Base-by-base conservation (phyloP, 768 basidiomycete genomes). In the Lactarius deliciosus region DNA sequence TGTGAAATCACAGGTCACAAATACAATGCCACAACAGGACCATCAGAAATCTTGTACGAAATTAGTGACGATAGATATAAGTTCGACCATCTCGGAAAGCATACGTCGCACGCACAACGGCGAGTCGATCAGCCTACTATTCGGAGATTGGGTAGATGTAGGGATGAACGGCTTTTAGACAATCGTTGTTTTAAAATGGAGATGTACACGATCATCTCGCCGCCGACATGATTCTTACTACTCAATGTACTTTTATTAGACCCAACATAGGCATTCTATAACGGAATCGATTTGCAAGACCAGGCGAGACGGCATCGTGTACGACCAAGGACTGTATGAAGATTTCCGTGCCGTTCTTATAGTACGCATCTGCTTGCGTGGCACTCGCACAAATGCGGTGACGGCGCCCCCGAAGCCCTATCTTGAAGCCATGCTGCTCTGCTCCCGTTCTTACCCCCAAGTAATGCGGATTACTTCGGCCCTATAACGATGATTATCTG, bases 31-130 rank as follows among this genome's bases (percentile, higher is more conserved):
- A 20, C 95, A 97, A 81, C 82, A 75, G 57, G 81, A 87, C 62
- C 88, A 94, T 71, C 80, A 84, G 71, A 77, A 72, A 3, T 73
- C 75, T 38, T 88, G 88, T 73, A 80, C 85, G 40, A 98, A 97
- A 76, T 81, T 99, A 62, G 85, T 90, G 71, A 89, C 90, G 9
- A 86, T 99, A 72, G 97, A 99, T 77, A 85, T 98, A 73, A 91
- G 89, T 74, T 86, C 92, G 32, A 93, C 92, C 43, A 88, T 99
- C 70, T 92, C 97, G 6, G 97, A 99, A 81, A 94, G 92, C 71
- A 97, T 99, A 63, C 88, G 97, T 50, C 83, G 96, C 67, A 95
- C 92, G 3, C 94, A 96, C 76, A 96, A 96, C 68, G 94, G 94
- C 64, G 94, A 96, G 79, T 94, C 92, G 68, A 94, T 96, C 73